Evolutionary conservation across 2,329 filamentous ascomycete species (phyloP), one percentile per base, ranked within the genome.

Genomic region (Pyricularia sp.): DNA sequence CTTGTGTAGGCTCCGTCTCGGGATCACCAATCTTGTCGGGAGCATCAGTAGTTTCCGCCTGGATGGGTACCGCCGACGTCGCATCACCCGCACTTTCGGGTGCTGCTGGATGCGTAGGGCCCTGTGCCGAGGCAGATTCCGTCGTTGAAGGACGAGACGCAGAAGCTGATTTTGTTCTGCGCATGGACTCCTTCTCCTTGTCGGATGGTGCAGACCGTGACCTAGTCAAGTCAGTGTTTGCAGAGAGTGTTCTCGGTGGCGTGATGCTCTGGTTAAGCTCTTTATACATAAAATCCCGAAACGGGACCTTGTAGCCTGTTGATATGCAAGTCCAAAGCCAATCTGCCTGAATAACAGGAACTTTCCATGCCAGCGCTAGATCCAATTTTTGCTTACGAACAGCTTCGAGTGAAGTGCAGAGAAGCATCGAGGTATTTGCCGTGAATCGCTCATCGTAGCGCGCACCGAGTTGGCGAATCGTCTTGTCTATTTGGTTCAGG

Each of bases 251-350:
- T 7, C 62, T 62, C 22, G 65, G 66, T 10, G 65, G 66, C 3
- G 63, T 57, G 1, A 71, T 55, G 35, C 70, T 66, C 57, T 77
- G 73, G 62, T 73, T 75, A 31, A 84, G 70, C 66, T 82, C 78
- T 0, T 79, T 74, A 65, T 81, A 84, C 65, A 83, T 71, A 63
- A 76, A 84, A 7, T 73, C 69, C 53, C 79, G 76, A 59, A 80
- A 73, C 1, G 82, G 79, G 2, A 78, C 73, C 3, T 77, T 75
- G 67, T 70, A 77, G 5, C 84, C 84, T 0, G 78, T 83, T 70
- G 81, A 79, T 63, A 97, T 86, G 68, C 89, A 94, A 63, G 88
- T 83, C 87, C 90, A 94, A 2, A 99, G 79, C 94, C 94, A 99
- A 26, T 88, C 84, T 22, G 85, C 84, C 8, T 83, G 83, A 12